These are phyloP conservation scores for Eleusine coracana DNA, from an alignment of 176 grass and related monocot genomes.

Conservation along the genomic window DNA sequence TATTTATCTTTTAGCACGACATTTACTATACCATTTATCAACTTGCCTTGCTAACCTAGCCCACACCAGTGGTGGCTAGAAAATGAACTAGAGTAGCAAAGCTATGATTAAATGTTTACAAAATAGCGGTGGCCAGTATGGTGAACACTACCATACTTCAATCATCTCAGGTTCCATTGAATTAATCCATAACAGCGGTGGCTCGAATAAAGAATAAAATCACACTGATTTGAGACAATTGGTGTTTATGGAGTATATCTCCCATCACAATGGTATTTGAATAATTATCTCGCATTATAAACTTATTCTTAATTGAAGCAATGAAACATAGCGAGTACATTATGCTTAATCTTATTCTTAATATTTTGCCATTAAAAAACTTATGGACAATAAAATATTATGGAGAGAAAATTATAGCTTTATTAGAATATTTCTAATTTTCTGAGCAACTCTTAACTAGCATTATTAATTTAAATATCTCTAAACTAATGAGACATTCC, in stretches of 20 bases:
- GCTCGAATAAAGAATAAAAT: too few species aligned
- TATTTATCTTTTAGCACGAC: not conserved
- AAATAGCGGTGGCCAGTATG: not conserved
- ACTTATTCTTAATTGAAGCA: not conserved
- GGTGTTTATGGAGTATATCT: too few species aligned
- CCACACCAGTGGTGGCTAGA: not conserved
- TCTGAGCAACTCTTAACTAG: not conserved
- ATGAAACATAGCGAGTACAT: too few species aligned
- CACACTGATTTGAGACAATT: too few species aligned
- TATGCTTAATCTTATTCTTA: too few species aligned
- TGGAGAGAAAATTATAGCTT: too few species aligned
- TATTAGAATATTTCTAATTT: not conserved
- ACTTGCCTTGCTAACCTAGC: not conserved
- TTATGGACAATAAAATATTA: not conserved
- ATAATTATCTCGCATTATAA: not conserved
- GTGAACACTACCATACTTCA: too few species aligned
- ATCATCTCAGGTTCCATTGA: too few species aligned
- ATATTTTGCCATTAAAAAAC: not conserved
- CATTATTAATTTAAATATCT: not conserved
- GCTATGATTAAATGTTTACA: not conserved
- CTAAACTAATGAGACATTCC: not conserved
- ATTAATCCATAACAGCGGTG: too few species aligned
- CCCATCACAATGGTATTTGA: too few species aligned
- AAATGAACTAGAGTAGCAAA: not conserved
- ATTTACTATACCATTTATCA: constrained; percentile 5